Evolutionary conservation across 345 rosid genomes (phyloP).

Genomic region (Rhodamnia rubescens): DNA sequence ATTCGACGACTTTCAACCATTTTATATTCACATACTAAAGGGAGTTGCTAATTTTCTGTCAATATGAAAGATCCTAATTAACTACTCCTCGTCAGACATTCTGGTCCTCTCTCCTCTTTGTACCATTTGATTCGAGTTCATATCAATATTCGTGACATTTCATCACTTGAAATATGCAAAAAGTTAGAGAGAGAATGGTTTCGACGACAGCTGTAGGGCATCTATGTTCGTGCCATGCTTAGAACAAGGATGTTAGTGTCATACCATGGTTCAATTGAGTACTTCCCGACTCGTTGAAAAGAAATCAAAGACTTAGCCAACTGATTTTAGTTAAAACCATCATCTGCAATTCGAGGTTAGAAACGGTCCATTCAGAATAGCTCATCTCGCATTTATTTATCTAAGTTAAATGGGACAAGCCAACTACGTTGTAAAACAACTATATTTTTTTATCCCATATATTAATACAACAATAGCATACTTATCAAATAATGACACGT

Average conservation of each 20-base stretch:
- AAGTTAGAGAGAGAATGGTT: background rate
- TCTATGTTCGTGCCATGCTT: background rate
- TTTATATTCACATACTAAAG: no score
- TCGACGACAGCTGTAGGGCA: fast-evolving
- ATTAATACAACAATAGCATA: background rate
- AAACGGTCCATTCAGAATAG: background rate
- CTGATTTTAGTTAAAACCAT: background rate
- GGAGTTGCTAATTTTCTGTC: background rate
- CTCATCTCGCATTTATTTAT: background rate
- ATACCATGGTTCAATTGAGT: background rate
- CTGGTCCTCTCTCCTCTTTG: background rate
- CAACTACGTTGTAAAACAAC: background rate
- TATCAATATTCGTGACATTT: background rate
- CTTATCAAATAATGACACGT: no score
- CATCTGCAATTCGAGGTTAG: background rate
- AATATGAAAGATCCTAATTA: background rate
- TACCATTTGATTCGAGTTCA: background rate
- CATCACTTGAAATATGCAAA: background rate
- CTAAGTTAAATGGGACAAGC: background rate
- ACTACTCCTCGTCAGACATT: no score
- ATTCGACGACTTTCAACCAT: no score
- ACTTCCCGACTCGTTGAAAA: background rate
- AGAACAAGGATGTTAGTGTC: background rate
- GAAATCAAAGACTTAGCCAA: background rate
- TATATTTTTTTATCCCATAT: background rate